Evolutionary conservation across 192 early-diverging fungal species (phyloP).

Genomic region (Linnemannia zychae): DNA sequence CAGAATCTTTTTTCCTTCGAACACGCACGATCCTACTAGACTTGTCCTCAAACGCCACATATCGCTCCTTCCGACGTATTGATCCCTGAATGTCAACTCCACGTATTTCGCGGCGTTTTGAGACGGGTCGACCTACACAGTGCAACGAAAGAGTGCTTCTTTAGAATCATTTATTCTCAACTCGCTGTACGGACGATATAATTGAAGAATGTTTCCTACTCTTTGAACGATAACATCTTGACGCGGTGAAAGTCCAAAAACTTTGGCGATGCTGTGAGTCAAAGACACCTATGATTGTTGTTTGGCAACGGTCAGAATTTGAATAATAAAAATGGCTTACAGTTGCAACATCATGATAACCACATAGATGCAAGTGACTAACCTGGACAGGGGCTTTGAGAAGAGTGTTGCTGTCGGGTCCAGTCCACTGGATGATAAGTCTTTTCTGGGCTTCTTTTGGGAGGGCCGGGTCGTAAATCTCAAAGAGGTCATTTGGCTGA

Average conservation of each 20-base stretch:
- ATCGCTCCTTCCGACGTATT: conserved; percentile 92
- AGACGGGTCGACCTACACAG: conserved; percentile 72
- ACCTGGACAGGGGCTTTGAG: conserved; percentile 74
- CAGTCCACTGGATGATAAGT: conserved; percentile 67
- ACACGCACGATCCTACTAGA: conserved; percentile 78
- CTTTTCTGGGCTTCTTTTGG: conserved; percentile 37
- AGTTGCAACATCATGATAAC: neutral
- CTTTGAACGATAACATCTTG: conserved; percentile 73
- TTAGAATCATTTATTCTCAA: neutral
- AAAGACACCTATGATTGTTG: conserved; percentile 71
- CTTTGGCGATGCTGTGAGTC: conserved; percentile 73
- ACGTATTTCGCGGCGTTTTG: conserved; percentile 82
- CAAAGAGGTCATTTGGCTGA: conserved; percentile 74
- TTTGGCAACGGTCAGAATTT: neutral
- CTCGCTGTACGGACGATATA: neutral
- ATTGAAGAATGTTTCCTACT: conserved; percentile 48
- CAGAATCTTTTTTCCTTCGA: conserved; percentile 80
- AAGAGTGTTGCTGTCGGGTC: conserved; percentile 62
- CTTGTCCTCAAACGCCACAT: conserved; percentile 91
- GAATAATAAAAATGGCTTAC: neutral
- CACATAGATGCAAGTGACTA: neutral
- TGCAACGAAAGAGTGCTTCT: neutral
- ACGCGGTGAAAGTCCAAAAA: conserved; percentile 71
- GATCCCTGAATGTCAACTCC: conserved; percentile 90
- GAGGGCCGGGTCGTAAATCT: conserved; percentile 64